These are phyloP conservation scores for Tetraselmis striata DNA, from an alignment of 139 green algal genomes.

Conservation along the genomic window DNA sequence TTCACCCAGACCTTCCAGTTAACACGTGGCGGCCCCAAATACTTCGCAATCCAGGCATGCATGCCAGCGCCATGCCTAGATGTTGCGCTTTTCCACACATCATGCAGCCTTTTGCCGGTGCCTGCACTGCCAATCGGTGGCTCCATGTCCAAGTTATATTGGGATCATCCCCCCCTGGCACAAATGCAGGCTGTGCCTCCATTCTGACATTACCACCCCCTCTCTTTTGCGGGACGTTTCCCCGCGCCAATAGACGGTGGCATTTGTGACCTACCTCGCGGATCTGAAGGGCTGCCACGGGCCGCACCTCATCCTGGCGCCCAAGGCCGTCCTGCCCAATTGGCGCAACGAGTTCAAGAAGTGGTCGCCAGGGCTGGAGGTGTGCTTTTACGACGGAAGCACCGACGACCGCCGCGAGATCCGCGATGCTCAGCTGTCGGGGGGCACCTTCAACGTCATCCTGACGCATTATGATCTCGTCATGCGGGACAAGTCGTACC, in stretches of 20 bases:
- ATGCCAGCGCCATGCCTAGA: background rate
- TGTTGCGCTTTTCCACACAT: too few relatives aligned
- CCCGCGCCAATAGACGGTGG: too few relatives aligned
- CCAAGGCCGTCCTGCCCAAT: slow-evolving; percentile 66
- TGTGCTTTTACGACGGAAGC: slow-evolving; percentile 51
- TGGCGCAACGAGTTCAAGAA: slow-evolving; percentile 53
- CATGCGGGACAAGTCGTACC: slow-evolving; percentile 59
- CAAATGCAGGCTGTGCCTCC: too few relatives aligned
- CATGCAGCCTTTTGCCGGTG: too few relatives aligned
- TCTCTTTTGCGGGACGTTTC: too few relatives aligned
- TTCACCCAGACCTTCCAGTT: background rate
- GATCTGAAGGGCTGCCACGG: slow-evolving; percentile 55
- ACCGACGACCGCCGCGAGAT: slow-evolving; percentile 43
- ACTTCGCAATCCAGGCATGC: background rate
- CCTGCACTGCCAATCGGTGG: too few relatives aligned
- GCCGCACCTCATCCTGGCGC: slow-evolving; percentile 60
- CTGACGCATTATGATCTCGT: slow-evolving; percentile 62
- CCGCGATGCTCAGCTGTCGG: slow-evolving; percentile 25
- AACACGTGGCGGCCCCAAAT: too few relatives aligned
- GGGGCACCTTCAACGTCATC: slow-evolving; percentile 53
- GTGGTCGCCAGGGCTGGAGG: slow-evolving; percentile 40
- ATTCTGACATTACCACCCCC: too few relatives aligned
- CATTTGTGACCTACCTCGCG: slow-evolving; percentile 41
- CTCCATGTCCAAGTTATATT: too few relatives aligned
- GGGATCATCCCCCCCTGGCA: too few relatives aligned